Base-by-base conservation (phyloP, 352 stramenopile species). In the Globisporangium radiosum region DNA sequence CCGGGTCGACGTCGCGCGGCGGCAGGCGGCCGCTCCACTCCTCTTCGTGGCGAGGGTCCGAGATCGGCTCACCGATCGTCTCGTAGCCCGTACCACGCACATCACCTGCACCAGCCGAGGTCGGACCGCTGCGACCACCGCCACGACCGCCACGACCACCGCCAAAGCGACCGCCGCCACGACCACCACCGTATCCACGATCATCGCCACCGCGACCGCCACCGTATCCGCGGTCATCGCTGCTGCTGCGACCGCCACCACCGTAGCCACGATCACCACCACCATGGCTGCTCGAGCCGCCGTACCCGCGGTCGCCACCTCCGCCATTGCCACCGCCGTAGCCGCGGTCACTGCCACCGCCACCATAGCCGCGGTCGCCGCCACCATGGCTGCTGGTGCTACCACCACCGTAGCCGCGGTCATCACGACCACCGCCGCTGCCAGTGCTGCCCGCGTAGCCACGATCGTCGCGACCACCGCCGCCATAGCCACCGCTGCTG, bases 81-180 rank as follows among this genome's bases (percentile, higher is more conserved):
- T 88, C 77, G 52, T 87, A 88, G 6, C 80, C 80, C 2, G 73
- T 74, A 1, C 73, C 80, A 15, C 44, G 53, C 3, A 88, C 42
- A 0, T 54, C 53, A 8, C 81, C 81, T 44, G 71, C 75, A 40
- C 74, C 75, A 38, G 62, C 57, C 1, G 49, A 52, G 4, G 51
- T 63, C 13, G 66, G 9, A 64, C 76, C 73, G 13, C 71, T 61
- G 43, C 73, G 64, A 25, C 73, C 65, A 45, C 72, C 61, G 51
- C 64, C 64, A 50, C 66, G 62, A 37, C 65, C 74, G 8, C 71
- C 66, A 25, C 70, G 59, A 10, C 66, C 63, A 43, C 65, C 60
- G 50, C 74, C 62, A 33, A 64, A 54, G 37, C 67, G 66, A 14
- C 70, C 60, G 17, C 62, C 50, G n/a, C 71, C 66, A 40, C 69